Percentiles rank a stretch among this genome's conserved stretches.
These are phyloP conservation scores for Amaranthus palmeri DNA, from an alignment of 148 eudicot species.

Conservation along the genomic window DNA sequence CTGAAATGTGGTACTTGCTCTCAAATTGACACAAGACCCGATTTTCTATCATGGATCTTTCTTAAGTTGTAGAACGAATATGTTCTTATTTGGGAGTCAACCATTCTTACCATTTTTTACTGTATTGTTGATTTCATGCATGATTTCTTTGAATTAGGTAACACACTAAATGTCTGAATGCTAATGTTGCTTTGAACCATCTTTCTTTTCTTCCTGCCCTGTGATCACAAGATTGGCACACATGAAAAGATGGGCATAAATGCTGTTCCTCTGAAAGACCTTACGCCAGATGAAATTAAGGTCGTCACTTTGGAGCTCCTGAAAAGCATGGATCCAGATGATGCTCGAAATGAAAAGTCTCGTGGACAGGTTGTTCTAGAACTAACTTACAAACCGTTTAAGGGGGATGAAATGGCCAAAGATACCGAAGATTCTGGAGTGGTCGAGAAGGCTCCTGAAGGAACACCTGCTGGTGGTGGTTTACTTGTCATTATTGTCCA, in stretches of 20 bases:
- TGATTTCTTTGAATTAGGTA: too few relatives aligned
- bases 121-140: too few relatives aligned
- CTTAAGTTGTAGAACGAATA: too few relatives aligned
- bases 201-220: background rate
- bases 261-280: conserved; percentile 50
- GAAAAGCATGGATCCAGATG: conserved; percentile 62
- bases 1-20: too few relatives aligned
- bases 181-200: too few relatives aligned
- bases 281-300: conserved; percentile 74
- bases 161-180: too few relatives aligned
- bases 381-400: conserved; percentile 61
- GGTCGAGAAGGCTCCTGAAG: conserved; percentile 74
- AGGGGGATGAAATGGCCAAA: conserved; percentile 41
- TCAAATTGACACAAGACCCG: too few relatives aligned
- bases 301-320: conserved; percentile 58
- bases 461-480: conserved; percentile 65
- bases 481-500: conserved; percentile 57
- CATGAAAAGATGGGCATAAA: conserved; percentile 90
- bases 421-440: conserved; percentile 43
- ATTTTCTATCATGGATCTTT: too few relatives aligned
- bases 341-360: conserved; percentile 63
- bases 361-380: conserved; percentile 74
- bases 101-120: too few relatives aligned
- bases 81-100: too few relatives aligned
- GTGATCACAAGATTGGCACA: conserved; percentile 50